Evolutionary conservation across 2,329 filamentous ascomycete species (phyloP), one percentile per base, ranked within the genome.

Genomic region (Clonostachys solani): DNA sequence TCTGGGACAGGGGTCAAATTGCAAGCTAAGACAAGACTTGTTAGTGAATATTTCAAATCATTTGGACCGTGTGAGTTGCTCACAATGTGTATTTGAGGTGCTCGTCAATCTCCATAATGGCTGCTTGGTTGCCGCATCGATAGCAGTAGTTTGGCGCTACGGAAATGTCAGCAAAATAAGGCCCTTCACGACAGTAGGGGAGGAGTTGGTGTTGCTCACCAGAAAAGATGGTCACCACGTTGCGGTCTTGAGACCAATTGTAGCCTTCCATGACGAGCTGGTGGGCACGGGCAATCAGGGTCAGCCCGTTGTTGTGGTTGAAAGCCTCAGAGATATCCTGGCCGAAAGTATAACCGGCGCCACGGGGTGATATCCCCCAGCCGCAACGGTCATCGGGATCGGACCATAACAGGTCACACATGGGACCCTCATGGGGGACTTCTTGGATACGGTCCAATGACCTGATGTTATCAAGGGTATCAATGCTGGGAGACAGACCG

Each of bases 51-150:
- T 19, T 49, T 16, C 49, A 35, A 40, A 36, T 18, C 10, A 43
- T 17, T 12, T 12, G 40, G 34, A n/a, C 19, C 37, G 16, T 10
- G 34, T 19, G 52, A 17, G 42, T 33, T 34, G 84, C 91, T 71
- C 81, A 96, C 92, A 99, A 97, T 63, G 94, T 97, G 73, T 97
- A 99, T 78, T 99, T 97, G 65, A 99, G 75, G 69, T 97, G 92
- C 74, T 99, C 94, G 57, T 97, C 94, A 69, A 99, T 99, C 73
- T 97, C 94, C 94, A 99, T 99, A 68, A 99, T 97, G n/a, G 94
- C 94, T 48, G 94, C 94, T 72, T 97, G 94, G 72, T 99, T 99
- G 64, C 94, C 94, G 65, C 94, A 99, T 68, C 94, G 84, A 79
- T 99, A 97, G 77, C 92, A 99, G 78, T 99, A 99, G 69, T 92